These are phyloP conservation scores for Dioscorea dumetorum DNA, from an alignment of 106 monocot genomes.

Conservation along the genomic window DNA sequence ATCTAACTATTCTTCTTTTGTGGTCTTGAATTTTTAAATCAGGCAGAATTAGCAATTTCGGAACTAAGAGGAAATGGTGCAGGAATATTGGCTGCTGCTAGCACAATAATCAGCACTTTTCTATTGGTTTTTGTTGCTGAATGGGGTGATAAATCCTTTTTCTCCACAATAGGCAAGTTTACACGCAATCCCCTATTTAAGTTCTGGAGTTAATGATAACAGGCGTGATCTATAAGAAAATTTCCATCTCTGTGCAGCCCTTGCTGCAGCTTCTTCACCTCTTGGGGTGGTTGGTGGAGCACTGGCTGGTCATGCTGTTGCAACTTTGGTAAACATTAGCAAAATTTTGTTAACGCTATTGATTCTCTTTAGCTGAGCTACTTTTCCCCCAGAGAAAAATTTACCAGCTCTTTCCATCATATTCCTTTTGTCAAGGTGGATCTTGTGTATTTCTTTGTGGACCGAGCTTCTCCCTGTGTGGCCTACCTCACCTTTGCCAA, in stretches of 20 bases:
- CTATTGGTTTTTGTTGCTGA: slow-evolving; percentile 94
- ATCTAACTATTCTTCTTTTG: not conserved
- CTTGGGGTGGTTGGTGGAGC: slow-evolving; percentile 90
- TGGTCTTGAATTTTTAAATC: slow-evolving; percentile 3
- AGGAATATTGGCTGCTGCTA: slow-evolving; percentile 74
- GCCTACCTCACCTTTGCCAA: too few species aligned
- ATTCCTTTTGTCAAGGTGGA: too few species aligned
- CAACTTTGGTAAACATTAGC: slow-evolving; percentile 61
- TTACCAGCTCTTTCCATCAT: too few species aligned
- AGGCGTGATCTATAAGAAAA: not conserved
- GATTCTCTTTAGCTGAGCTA: too few species aligned
- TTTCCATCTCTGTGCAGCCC: slow-evolving; percentile 42
- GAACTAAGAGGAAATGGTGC: slow-evolving; percentile 77
- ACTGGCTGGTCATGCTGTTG: slow-evolving; percentile 88
- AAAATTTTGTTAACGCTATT: not conserved
- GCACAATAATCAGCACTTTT: slow-evolving; percentile 83
- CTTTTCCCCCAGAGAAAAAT: too few species aligned
- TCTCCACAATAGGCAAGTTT: slow-evolving; percentile 80
- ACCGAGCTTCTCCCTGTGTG: too few species aligned
- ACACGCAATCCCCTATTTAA: not conserved
- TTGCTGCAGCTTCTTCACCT: slow-evolving; percentile 96
- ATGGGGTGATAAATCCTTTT: slow-evolving; percentile 99
- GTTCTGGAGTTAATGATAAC: not conserved
- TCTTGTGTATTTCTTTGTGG: too few species aligned
- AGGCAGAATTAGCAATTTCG: slow-evolving; percentile 94